Conservation (phyloP, 257 asterid species). For the Cynanchum wilfordii region DNA sequence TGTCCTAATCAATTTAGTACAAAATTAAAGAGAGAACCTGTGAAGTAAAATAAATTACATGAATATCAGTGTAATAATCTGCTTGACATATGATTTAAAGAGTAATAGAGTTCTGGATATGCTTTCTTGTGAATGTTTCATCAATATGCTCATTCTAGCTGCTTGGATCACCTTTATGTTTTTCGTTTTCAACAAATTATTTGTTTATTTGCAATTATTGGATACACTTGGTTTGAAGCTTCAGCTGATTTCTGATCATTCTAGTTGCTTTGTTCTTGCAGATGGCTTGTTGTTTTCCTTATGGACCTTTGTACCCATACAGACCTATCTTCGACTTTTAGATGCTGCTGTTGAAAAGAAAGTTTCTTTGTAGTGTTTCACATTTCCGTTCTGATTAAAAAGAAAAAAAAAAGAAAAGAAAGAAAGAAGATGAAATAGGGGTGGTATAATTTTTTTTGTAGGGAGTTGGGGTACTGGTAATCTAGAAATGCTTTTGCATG, state of each 20-base stretch:
- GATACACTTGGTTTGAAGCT: too few species aligned
- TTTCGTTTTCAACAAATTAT: too few species aligned
- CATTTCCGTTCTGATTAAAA: background rate
- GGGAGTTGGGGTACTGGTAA: conserved; percentile 3
- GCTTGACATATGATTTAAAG: background rate
- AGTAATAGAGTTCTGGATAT: background rate
- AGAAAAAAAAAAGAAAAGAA: background rate
- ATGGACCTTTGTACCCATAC: background rate
- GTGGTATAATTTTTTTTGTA: background rate
- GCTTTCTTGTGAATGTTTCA: too few species aligned
- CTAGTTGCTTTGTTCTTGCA: background rate
- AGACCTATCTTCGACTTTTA: background rate
- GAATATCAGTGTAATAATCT: background rate
- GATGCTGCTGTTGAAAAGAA: background rate
- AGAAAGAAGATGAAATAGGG: background rate
- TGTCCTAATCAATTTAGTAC: too few species aligned
- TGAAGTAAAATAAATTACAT: background rate
- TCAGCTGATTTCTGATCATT: background rate
- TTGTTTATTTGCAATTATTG: too few species aligned
- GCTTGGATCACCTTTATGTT: too few species aligned
- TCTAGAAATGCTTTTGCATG: background rate
- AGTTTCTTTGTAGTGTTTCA: background rate
- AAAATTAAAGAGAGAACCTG: too few species aligned
- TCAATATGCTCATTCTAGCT: too few species aligned
- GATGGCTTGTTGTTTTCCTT: background rate